Evolutionary conservation across 768 basidiomycete genomes (phyloP), one percentile per base, ranked within the genome.

Genomic region (Plicaturopsis crispa): DNA sequence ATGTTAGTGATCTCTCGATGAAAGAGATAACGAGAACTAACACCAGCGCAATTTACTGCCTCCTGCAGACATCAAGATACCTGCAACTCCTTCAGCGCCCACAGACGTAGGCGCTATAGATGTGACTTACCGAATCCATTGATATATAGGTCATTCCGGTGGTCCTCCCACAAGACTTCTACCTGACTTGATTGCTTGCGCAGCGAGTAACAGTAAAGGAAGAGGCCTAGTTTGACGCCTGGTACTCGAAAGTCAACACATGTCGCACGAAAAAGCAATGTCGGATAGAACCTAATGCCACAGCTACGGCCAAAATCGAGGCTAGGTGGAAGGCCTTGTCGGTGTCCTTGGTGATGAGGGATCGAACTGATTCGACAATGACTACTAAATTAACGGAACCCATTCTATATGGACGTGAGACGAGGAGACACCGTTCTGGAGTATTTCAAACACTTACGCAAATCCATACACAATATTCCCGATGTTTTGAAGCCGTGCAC

Each of bases 141-240:
- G 54, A 90, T 78, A 54, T 77, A 86, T n/a, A 91, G 54, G 51
- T 94, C 94, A 51, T 92, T 96, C 48, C 93, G 70, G 47, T 97
- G 93, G 54, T 98, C 94, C 57, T 96, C 88, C 91, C 90, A 97
- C 20, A 96, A 72, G n/a, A 96, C 78, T 33, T 77, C 75, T 2
- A 99, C 94, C 60, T 99, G 94, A 49, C 87, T 92, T 5, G 86
- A 91, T 45, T 75, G 77, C 22, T 70, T 72, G 20, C 87, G 78
- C 32, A 93, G 70, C 3, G 86, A 72, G 50, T 66, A 77, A 57
- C 92, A 92, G 61, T 91, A 96, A 4, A 91, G 24, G 63, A 98
- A 98, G 31, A 99, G 73, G 1, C 80, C 31, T 33, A 90, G 69
- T 60, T 99, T 99, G 45, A 86, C 78, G 36, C 72, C 88, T 91